These are phyloP conservation scores for Raffaelea arxii DNA, from an alignment of 2,329 filamentous ascomycete species.

Conservation along the genomic window DNA sequence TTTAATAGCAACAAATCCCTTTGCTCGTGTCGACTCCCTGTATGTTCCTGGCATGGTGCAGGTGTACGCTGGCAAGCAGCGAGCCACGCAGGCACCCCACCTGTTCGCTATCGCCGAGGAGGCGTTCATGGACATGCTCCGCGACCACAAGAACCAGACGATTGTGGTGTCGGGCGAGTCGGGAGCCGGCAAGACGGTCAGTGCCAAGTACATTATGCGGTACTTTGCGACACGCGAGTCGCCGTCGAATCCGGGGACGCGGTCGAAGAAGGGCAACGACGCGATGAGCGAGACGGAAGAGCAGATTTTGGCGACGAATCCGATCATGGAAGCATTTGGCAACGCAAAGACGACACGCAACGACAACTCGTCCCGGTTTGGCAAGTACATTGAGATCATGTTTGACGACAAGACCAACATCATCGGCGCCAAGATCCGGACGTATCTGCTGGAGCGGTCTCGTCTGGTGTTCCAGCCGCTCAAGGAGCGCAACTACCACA, in stretches of 20 bases:
- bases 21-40: conserved; percentile 91
- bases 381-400: conserved; percentile 99
- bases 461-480: conserved; percentile 93
- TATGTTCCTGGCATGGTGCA: conserved; percentile 99
- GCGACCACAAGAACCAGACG: conserved; percentile 92
- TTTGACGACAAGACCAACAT: conserved; percentile 94
- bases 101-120: conserved; percentile 98
- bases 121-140: conserved; percentile 98
- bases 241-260: conserved; percentile 73
- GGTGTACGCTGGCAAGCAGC: conserved; percentile 93
- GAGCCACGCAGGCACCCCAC: conserved; percentile 94
- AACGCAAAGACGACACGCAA: conserved; percentile 99
- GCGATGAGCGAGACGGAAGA: conserved; percentile 97
- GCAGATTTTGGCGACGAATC: conserved; percentile 95
- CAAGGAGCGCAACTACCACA: conserved; percentile 97
- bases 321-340: conserved; percentile 99
- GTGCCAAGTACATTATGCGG: conserved; percentile 99
- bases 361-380: conserved; percentile 97
- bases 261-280: conserved; percentile 64
- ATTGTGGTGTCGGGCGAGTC: conserved; percentile 99
- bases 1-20: conserved; percentile 95
- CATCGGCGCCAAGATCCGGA: conserved; percentile 94
- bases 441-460: conserved; percentile 89
- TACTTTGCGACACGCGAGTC: conserved; percentile 98
- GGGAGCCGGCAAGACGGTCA: conserved; percentile 97